These are phyloP conservation scores for Alliaria petiolata DNA, from an alignment of 345 rosid species.

Conservation along the genomic window DNA sequence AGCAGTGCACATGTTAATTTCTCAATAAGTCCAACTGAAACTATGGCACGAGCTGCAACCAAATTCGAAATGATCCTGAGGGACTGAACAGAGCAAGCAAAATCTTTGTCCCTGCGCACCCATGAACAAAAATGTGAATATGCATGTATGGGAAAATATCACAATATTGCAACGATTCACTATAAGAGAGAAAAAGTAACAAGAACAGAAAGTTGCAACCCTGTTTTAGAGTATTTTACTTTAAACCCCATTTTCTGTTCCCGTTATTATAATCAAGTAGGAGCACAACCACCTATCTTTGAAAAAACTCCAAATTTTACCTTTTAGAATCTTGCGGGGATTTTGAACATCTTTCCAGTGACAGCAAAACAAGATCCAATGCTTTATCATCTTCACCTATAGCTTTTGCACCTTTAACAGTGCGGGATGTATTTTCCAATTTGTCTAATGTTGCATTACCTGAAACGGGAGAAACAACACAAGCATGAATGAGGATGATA, in stretches of 20 bases:
- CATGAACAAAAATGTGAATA: constrained; percentile 3
- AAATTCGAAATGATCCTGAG: constrained; percentile 81
- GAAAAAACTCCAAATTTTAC: constrained; percentile 33
- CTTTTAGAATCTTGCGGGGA: constrained; percentile 51
- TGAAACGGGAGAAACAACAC: constrained; percentile 27
- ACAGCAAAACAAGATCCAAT: constrained; percentile 52
- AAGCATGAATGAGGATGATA: not conserved
- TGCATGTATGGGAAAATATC: not conserved
- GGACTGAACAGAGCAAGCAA: constrained; percentile 64
- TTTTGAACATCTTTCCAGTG: constrained; percentile 71
- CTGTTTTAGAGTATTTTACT: not conserved
- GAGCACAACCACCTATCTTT: too few relatives aligned
- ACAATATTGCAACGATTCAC: not conserved
- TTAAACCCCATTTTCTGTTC: not conserved
- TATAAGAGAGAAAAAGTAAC: not conserved
- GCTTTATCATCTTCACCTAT: constrained; percentile 79
- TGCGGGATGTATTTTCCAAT: constrained; percentile 74
- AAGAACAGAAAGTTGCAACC: constrained; percentile 1
- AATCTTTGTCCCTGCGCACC: constrained; percentile 65
- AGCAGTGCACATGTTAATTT: constrained; percentile 67
- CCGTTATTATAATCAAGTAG: not conserved
- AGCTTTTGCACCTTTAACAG: constrained; percentile 81
- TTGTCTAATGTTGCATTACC: constrained; percentile 65
- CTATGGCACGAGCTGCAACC: constrained; percentile 68
- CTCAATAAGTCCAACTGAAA: constrained; percentile 49